Conservation (phyloP, 1,139 yeast species). For the Hyphopichia buzzinii region DNA sequence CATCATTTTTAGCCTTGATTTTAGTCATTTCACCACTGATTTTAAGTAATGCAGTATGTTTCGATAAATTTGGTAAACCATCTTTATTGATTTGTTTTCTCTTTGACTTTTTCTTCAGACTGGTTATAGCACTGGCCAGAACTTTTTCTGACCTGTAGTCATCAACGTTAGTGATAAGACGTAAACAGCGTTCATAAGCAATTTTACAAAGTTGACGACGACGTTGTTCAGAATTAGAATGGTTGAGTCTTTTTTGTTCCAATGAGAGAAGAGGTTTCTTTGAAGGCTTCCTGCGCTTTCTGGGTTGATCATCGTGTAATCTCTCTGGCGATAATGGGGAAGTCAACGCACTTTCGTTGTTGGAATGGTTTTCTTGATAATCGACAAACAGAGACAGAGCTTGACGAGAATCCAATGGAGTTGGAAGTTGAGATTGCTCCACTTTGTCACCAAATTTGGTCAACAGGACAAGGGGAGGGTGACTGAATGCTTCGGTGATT, state of each 20-base stretch:
- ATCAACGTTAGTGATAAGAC: conserved; percentile 40
- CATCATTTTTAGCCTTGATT: conserved; percentile 35
- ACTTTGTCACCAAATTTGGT: conserved; percentile 2
- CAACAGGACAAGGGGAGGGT: conserved; percentile 19
- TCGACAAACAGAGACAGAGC: conserved; percentile 12
- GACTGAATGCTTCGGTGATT: conserved; percentile 37
- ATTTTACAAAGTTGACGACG: conserved; percentile 69
- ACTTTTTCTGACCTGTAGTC: conserved; percentile 32
- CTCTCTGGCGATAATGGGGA: background rate
- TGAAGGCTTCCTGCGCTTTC: conserved; percentile 31
- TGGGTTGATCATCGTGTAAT: conserved; percentile 10
- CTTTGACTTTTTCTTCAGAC: conserved; percentile 32
- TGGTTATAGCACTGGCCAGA: conserved; percentile 8
- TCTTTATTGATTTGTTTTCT: conserved; percentile 44
- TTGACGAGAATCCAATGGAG: conserved; percentile 34
- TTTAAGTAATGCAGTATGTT: conserved; percentile 44
- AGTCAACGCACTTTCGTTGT: background rate
- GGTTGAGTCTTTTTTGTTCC: conserved; percentile 70
- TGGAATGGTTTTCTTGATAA: background rate
- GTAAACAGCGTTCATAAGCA: conserved; percentile 53
- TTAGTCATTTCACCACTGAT: conserved; percentile 40
- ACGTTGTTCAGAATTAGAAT: conserved; percentile 72
- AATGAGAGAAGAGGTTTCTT: conserved; percentile 53
- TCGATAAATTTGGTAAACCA: conserved; percentile 49
- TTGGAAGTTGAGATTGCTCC: conserved; percentile 30